Evolutionary conservation across 202 grass and related monocot species (phyloP).

Genomic region (Carex sylvatica): DNA sequence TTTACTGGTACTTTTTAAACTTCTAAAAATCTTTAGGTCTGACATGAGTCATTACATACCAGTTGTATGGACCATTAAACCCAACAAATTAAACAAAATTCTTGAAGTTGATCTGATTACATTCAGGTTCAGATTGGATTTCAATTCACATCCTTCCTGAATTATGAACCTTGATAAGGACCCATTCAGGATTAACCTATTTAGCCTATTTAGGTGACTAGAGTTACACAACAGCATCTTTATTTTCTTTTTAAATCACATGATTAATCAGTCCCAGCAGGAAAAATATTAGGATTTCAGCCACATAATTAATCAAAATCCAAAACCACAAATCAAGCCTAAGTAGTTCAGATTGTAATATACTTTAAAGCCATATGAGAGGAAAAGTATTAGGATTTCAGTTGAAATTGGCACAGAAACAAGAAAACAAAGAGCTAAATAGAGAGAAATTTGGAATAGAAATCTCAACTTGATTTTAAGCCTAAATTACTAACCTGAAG

Average conservation of each 20-base stretch:
- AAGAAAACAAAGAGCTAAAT: too few relatives aligned
- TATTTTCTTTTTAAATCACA: background rate
- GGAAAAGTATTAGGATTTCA: too few relatives aligned
- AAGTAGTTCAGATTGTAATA: too few relatives aligned
- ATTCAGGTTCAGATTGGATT: background rate
- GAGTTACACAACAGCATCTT: background rate
- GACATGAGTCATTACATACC: slow-evolving; percentile 12
- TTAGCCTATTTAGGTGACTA: background rate
- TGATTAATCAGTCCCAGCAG: background rate
- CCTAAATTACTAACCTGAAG: too few relatives aligned
- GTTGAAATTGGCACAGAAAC: too few relatives aligned
- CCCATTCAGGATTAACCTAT: background rate
- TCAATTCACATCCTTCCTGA: background rate
- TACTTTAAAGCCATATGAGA: too few relatives aligned
- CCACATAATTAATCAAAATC: too few relatives aligned
- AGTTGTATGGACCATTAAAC: background rate
- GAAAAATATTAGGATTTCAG: too few relatives aligned
- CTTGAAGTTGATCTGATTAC: background rate
- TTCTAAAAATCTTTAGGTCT: background rate
- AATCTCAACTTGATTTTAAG: too few relatives aligned
- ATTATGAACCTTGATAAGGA: slow-evolving; percentile 7
- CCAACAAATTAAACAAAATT: background rate
- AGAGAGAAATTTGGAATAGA: too few relatives aligned
- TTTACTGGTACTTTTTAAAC: background rate
- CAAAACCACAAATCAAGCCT: too few relatives aligned